A percentile compares a stretch with the other conserved stretches of the same genome.
phyloP scores from a whole-genome alignment of 108 stramenopile genomes.

The Fragilaria crotonensis region DNA sequence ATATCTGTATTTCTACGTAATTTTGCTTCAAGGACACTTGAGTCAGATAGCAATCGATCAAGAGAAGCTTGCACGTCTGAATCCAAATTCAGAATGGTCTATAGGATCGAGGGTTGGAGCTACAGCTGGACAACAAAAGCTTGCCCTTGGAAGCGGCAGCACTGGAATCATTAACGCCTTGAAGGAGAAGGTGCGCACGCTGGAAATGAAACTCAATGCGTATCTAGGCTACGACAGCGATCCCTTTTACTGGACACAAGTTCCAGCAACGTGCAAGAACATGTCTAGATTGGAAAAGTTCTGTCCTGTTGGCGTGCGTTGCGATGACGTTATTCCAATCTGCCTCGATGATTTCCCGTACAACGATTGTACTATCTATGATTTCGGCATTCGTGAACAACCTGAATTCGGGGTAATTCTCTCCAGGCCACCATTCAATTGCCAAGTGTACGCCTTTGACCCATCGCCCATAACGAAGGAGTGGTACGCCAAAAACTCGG shows the following conservation, averaged over 20 bases:
- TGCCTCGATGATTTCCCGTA: background rate
- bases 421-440: background rate
- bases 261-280: background rate
- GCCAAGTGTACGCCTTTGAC: constrained; percentile 17
- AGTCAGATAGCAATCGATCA: background rate
- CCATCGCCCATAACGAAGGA: constrained; percentile 8
- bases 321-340: background rate
- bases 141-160: background rate
- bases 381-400: constrained; percentile 17
- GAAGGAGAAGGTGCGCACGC: background rate
- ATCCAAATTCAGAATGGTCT: background rate
- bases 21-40: background rate
- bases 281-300: background rate
- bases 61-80: background rate
- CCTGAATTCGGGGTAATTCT: constrained; percentile 11
- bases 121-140: background rate
- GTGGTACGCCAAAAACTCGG: constrained; percentile 7
- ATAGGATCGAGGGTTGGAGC: background rate
- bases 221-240: background rate
- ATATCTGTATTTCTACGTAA: background rate
- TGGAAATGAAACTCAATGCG: background rate
- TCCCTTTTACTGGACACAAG: background rate
- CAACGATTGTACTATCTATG: constrained; percentile 17
- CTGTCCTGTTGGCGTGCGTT: background rate
- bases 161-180: background rate